Base-by-base conservation (phyloP, 2,329 filamentous ascomycete species). In the Rugonectria rugulosa region DNA sequence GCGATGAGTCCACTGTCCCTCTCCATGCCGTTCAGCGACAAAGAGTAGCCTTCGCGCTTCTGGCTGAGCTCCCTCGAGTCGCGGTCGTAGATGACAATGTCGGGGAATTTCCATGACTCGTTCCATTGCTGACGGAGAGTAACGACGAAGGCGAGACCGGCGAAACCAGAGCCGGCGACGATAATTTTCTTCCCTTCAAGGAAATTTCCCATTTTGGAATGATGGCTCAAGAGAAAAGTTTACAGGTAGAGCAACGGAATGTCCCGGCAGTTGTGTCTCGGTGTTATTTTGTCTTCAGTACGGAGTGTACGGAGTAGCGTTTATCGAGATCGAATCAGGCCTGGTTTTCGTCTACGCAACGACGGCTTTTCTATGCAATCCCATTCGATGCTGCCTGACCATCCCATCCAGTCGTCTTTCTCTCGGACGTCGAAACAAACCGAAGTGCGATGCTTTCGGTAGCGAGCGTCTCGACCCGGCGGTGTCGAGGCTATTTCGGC, bases 121-220 rank as follows among this genome's bases (percentile, higher is more conserved):
- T 52, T 23, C 40, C 40, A 52, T n/a, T 37, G 21, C 14, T 52
- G 42, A 21, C 48, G 48, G 6, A 44, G 24, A n/a, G 48, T n/a
- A 1, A 44, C 40, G 4, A 37, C 48, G 7, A 52, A 52, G 14
- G 48, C 17, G 3, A 52, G 40, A 10, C 48, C 48, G 2, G 48
- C 48, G 11, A 52, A 44, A 32, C 48, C 40, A 44, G 48, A 52
- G 8, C 48, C 48, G 9, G 48, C 31, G 12, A 52, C 11, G 40
- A 52, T 38, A 29, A 52, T 52, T 24, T 38, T 52, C 15, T 52
- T 45, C 8, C 48, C 48, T n/a, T 52, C 31, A 8, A 52, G 40
- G 12, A 52, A 44, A n/a, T 44, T 31, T 5, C 6, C 31, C 17
- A 19, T 23, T 29, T 23, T 27, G 26, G 11, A 27, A 11, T 27